These are phyloP conservation scores for Wakefieldia striispora DNA, from an alignment of 768 basidiomycete genomes.

Conservation along the genomic window DNA sequence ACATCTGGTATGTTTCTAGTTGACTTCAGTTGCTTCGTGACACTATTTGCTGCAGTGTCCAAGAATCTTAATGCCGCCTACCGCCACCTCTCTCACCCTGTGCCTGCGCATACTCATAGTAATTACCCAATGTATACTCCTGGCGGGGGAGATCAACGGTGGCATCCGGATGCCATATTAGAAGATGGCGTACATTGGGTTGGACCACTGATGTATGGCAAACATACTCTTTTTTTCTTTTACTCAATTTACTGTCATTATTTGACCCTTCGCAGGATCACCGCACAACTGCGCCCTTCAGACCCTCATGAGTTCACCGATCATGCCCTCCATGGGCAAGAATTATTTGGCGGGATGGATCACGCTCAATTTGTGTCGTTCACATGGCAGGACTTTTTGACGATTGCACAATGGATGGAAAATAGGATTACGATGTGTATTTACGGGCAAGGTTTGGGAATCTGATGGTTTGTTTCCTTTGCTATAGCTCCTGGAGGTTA, in stretches of 20 bases:
- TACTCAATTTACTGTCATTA: too few species aligned
- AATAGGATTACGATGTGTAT: conserved; percentile 61
- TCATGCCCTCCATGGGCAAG: conserved; percentile 44
- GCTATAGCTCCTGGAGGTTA: neutral
- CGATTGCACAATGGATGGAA: conserved; percentile 80
- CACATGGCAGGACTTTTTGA: conserved; percentile 62
- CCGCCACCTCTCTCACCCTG: conserved; percentile 50
- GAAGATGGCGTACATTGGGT: conserved; percentile 71
- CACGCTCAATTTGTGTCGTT: conserved; percentile 68
- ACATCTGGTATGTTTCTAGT: conserved; percentile 1
- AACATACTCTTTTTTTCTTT: neutral
- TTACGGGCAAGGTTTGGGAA: conserved; percentile 70
- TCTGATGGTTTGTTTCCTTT: conserved; percentile 24
- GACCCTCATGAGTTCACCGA: conserved; percentile 39
- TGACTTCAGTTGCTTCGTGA: neutral
- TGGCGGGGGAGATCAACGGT: conserved; percentile 65
- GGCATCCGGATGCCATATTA: conserved; percentile 52
- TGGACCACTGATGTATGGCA: conserved; percentile 61
- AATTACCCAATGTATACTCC: conserved; percentile 76
- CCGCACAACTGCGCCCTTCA: conserved; percentile 54
- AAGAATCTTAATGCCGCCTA: conserved; percentile 27
- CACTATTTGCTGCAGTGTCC: conserved; percentile 1
- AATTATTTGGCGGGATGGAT: conserved; percentile 45
- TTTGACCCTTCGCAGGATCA: conserved; percentile 59
- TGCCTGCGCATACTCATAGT: conserved; percentile 51